Base-by-base conservation (phyloP, 306 rosid species). In the Biancaea sappan region DNA sequence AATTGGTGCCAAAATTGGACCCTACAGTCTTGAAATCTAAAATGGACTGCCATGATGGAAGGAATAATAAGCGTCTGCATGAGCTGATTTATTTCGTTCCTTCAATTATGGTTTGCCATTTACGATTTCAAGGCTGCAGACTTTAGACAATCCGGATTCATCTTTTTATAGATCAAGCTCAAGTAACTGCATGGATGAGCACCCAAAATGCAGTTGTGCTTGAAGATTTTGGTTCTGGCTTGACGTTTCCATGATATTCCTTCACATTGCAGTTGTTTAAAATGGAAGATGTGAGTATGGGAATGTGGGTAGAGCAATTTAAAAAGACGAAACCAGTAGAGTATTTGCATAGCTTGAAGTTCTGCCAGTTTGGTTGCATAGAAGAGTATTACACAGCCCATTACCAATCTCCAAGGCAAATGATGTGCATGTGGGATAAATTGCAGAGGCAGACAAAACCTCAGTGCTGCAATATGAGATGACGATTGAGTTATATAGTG, bases 241-340 rank as follows among this genome's bases (percentile, higher is more conserved):
- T 13, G 18, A 50, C 51, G 31, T 52, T 19, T 32, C 48, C 53
- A 3, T 63, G 62, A 37, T 72, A n/a, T 35, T 38, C 21, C 19
- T 63, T 68, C 35, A 25, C 61, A 41, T 48, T 79, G 88, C 88
- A 92, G 98, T 73, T 92, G 77, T 92, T 92, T 66, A 92, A 92
- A 83, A 92, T 92, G 98, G 98, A 92, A 83, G 98, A 92, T 62
- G 98, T 92, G 78, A 92, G 98, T 69, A 85, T 92, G 98, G 98
- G 98, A 82, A 82, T 90, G 98, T 92, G 98, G 98, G 92, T 92
- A 6, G 88, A 87, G 75, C 79, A 87, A 73, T 92, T 90, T 80
- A 92, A 88, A 88, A 64, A 79, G 60, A 72, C 91, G 24, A 90
- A 61, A 69, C 78, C 82, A n/a, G 96, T 92, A 3, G 47, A 79